Conservation (phyloP, 2,329 filamentous ascomycete species). For the Fusarium pseudocircinatum region DNA sequence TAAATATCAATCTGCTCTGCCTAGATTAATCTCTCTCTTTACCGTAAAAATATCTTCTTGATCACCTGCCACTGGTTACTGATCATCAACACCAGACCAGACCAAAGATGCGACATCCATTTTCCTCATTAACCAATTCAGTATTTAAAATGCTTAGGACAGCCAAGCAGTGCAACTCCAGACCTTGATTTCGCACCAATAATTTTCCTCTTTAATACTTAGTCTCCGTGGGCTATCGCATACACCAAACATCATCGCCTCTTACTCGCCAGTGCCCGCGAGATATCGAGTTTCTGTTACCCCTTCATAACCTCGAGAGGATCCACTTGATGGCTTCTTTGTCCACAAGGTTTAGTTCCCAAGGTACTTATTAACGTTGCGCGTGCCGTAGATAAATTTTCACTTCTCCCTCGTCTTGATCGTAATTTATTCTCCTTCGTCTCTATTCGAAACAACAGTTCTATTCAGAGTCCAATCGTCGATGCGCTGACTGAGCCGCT, state of each 20-base stretch:
- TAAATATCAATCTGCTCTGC: neutral
- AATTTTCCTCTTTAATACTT: slow-evolving; percentile 5
- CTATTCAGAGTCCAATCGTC: neutral
- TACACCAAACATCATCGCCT: neutral
- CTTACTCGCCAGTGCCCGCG: slow-evolving; percentile 41
- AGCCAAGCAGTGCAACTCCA: neutral
- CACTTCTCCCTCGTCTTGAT: neutral
- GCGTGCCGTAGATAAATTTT: slow-evolving; percentile 24
- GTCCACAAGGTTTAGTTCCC: slow-evolving; percentile 32
- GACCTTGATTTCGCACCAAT: slow-evolving; percentile 4
- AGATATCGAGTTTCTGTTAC: slow-evolving; percentile 46
- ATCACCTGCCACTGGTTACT: neutral
- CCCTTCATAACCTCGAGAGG: slow-evolving; percentile 42
- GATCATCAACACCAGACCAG: slow-evolving; percentile 16
- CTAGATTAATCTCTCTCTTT: neutral
- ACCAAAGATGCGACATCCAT: slow-evolving; percentile 1
- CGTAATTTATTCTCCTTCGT: neutral
- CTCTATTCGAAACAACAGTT: neutral
- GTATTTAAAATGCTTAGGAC: neutral
- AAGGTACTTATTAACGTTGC: slow-evolving; percentile 1
- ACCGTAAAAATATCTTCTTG: neutral
- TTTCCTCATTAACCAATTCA: neutral
- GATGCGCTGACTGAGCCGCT: slow-evolving; percentile 5
- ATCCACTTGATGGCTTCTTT: slow-evolving; percentile 45
- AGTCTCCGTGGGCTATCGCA: slow-evolving; percentile 24